These are phyloP conservation scores for Stramenopiles sp. DNA, from an alignment of 352 stramenopile species.

Conservation along the genomic window DNA sequence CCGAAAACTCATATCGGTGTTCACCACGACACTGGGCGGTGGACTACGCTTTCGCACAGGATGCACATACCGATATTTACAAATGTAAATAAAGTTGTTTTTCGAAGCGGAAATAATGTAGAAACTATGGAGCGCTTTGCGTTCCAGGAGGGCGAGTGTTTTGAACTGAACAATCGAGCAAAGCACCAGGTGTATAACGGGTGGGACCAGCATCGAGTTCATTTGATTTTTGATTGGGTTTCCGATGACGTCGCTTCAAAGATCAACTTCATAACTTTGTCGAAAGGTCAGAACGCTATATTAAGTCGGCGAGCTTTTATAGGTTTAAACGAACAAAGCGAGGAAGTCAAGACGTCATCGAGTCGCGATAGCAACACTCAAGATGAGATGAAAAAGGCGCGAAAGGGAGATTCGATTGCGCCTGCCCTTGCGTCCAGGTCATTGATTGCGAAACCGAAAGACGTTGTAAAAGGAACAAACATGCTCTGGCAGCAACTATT, in stretches of 20 bases:
- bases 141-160: slow-evolving; percentile 74
- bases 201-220: slow-evolving; percentile 63
- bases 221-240: slow-evolving; percentile 97
- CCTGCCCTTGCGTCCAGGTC: too few relatives aligned
- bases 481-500: too few relatives aligned
- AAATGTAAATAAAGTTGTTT: slow-evolving; percentile 37
- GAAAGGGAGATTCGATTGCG: too few relatives aligned
- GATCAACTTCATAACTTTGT: too few relatives aligned
- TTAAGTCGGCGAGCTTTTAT: too few relatives aligned
- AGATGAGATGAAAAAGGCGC: too few relatives aligned
- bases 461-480: too few relatives aligned
- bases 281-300: too few relatives aligned
- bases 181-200: slow-evolving; percentile 85
- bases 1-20: slow-evolving; percentile 77
- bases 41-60: slow-evolving; percentile 82
- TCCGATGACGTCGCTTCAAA: slow-evolving; percentile 40
- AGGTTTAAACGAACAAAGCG: too few relatives aligned
- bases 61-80: slow-evolving; percentile 89
- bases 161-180: slow-evolving; percentile 97
- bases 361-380: too few relatives aligned
- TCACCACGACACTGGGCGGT: slow-evolving; percentile 91
- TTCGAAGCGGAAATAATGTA: slow-evolving; percentile 57
- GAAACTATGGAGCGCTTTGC: slow-evolving; percentile 61
- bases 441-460: too few relatives aligned
- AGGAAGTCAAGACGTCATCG: too few relatives aligned